Evolutionary conservation across 768 basidiomycete genomes (phyloP).

Genomic region (Rhodosporidiobolus sp.): DNA sequence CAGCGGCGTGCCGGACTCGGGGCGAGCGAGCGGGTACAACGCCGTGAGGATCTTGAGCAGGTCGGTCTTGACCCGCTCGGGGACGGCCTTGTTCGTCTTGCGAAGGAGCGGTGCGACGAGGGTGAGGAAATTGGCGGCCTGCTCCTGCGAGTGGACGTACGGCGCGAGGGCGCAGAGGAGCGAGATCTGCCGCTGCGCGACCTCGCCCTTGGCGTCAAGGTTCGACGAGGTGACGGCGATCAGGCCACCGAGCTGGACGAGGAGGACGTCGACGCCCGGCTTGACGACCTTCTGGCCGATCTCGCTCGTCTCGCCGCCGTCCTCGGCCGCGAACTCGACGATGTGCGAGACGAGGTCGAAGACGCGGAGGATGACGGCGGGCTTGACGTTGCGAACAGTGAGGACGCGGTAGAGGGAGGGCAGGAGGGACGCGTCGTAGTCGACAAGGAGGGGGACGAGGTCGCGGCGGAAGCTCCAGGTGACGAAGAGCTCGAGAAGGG

Average conservation of each 20-base stretch:
- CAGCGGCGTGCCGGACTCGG: slow-evolving; percentile 41
- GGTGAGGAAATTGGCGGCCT: slow-evolving; percentile 68
- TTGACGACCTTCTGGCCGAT: slow-evolving; percentile 60
- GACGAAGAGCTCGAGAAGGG: slow-evolving; percentile 78
- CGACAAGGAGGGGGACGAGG: slow-evolving; percentile 63
- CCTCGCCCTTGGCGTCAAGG: slow-evolving; percentile 48
- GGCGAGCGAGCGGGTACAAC: slow-evolving; percentile 58
- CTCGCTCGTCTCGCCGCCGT: slow-evolving; percentile 52
- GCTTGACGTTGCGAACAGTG: slow-evolving; percentile 77
- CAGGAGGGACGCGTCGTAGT: slow-evolving; percentile 65
- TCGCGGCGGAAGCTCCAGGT: slow-evolving; percentile 65
- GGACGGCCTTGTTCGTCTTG: slow-evolving; percentile 67
- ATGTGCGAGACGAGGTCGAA: slow-evolving; percentile 81
- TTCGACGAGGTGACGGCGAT: slow-evolving; percentile 59
- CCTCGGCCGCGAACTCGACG: slow-evolving; percentile 54
- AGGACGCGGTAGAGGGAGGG: slow-evolving; percentile 79
- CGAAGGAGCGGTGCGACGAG: slow-evolving; percentile 77
- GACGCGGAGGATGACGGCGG: slow-evolving; percentile 70
- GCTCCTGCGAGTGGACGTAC: slow-evolving; percentile 64
- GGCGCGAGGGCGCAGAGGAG: slow-evolving; percentile 77
- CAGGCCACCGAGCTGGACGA: slow-evolving; percentile 66
- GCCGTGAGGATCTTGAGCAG: slow-evolving; percentile 68
- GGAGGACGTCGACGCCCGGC: slow-evolving; percentile 68
- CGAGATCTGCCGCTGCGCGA: slow-evolving; percentile 75
- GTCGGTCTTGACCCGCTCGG: slow-evolving; percentile 82